These are phyloP conservation scores for Patellifolia procumbens DNA, from an alignment of 179 eudicot species.

Conservation along the genomic window DNA sequence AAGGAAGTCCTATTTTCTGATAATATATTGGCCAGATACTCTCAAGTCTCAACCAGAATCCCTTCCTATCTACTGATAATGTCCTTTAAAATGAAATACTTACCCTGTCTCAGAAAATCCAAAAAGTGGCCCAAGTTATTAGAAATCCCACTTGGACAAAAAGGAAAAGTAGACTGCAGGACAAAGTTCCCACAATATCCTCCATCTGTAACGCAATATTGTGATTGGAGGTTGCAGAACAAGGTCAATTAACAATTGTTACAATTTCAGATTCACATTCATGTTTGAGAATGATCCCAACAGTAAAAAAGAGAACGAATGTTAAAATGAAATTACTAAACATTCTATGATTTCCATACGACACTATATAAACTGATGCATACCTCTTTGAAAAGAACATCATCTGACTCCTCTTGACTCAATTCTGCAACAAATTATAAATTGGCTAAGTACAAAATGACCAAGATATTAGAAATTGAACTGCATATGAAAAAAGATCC, in stretches of 20 bases:
- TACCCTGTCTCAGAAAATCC: background rate
- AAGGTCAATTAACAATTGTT: background rate
- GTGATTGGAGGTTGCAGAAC: background rate
- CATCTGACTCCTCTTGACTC: conserved; percentile 82
- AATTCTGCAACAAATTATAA: conserved; percentile 56
- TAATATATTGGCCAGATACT: background rate
- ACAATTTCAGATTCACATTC: background rate
- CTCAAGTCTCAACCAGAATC: background rate
- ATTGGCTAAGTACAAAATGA: background rate
- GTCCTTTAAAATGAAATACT: too few species aligned
- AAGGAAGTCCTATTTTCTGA: background rate
- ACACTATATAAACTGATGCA: background rate
- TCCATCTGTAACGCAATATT: too few species aligned
- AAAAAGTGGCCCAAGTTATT: background rate
- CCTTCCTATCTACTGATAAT: background rate
- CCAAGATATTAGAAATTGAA: background rate
- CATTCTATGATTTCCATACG: background rate
- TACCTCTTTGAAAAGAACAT: conserved; percentile 93
- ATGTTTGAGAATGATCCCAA: background rate
- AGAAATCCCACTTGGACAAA: background rate
- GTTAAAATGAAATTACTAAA: background rate
- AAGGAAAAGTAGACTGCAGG: background rate
- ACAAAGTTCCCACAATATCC: background rate
- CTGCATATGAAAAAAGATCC: background rate
- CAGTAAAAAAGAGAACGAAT: background rate